These are phyloP conservation scores for Mycena maculata DNA, from an alignment of 768 basidiomycete species.

Conservation along the genomic window DNA sequence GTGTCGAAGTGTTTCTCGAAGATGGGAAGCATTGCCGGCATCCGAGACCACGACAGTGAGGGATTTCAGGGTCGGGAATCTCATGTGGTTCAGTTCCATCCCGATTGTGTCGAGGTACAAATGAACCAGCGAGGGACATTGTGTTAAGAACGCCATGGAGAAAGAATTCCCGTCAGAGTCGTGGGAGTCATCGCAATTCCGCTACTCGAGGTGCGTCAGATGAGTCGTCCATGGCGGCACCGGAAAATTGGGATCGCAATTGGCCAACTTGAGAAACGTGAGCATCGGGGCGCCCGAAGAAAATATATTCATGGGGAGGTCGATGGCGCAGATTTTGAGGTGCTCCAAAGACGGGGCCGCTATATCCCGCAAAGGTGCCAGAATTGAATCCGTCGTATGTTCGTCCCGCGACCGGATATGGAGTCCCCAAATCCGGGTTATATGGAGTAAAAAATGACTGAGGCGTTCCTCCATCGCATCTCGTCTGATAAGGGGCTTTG, in stretches of 20 bases:
- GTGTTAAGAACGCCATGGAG: background rate
- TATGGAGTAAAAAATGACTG: background rate
- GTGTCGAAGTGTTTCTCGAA: background rate
- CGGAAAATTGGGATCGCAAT: background rate
- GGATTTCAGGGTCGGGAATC: constrained; percentile 1
- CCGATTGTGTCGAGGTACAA: background rate
- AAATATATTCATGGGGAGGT: background rate
- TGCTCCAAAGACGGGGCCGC: background rate
- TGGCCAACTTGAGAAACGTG: background rate
- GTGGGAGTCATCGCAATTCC: background rate
- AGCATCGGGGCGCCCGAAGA: background rate
- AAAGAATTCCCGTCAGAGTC: background rate
- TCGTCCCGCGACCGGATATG: background rate
- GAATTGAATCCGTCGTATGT: background rate
- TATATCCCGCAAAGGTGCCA: background rate
- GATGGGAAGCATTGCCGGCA: background rate
- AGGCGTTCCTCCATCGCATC: background rate
- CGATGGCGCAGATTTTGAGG: background rate
- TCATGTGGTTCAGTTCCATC: background rate
- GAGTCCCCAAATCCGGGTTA: background rate
- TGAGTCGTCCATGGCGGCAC: background rate
- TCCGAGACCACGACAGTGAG: background rate
- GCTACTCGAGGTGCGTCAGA: background rate
- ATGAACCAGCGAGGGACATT: background rate
- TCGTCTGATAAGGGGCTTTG: too few species aligned